phyloP scores from a whole-genome alignment of 345 rosid genomes.

The Anacardium occidentale region DNA sequence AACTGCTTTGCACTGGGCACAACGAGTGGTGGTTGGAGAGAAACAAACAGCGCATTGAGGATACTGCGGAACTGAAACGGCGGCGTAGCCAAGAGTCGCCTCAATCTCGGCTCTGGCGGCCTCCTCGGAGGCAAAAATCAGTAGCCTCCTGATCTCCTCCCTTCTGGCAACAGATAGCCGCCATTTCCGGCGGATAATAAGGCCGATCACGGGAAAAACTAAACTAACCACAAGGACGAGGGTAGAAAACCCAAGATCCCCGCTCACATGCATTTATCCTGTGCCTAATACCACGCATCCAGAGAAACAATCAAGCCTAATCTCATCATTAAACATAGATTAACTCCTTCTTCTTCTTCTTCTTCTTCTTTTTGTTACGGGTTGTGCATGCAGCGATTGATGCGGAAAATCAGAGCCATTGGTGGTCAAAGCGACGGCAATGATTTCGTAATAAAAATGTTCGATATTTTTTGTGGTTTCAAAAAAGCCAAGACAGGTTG shows the following conservation, averaged over 20 bases:
- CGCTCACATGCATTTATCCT: constrained; percentile 74
- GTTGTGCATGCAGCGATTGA: constrained; percentile 28
- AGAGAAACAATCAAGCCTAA: constrained; percentile 33
- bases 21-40: constrained; percentile 70
- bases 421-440: not conserved
- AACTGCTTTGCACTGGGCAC: constrained; percentile 82
- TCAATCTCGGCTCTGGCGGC: constrained; percentile 84
- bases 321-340: constrained; percentile 51
- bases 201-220: constrained; percentile 41
- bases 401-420: constrained; percentile 14
- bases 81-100: constrained; percentile 45
- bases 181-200: constrained; percentile 71
- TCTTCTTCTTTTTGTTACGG: constrained; percentile 16
- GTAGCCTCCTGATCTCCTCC: constrained; percentile 73
- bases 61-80: constrained; percentile 33
- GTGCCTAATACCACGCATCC: constrained; percentile 40
- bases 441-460: constrained; percentile 16
- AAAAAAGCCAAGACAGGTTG: not conserved
- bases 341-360: constrained; percentile 9
- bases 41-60: constrained; percentile 78
- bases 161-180: constrained; percentile 49
- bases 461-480: not conserved
- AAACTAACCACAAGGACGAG: constrained; percentile 59
- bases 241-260: constrained; percentile 89
- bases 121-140: constrained; percentile 79